A percentile compares a stretch with the other conserved stretches of the same genome.
Conservation (phyloP, 2,329 filamentous ascomycete genomes). For the Aphanoascus verrucosus region DNA sequence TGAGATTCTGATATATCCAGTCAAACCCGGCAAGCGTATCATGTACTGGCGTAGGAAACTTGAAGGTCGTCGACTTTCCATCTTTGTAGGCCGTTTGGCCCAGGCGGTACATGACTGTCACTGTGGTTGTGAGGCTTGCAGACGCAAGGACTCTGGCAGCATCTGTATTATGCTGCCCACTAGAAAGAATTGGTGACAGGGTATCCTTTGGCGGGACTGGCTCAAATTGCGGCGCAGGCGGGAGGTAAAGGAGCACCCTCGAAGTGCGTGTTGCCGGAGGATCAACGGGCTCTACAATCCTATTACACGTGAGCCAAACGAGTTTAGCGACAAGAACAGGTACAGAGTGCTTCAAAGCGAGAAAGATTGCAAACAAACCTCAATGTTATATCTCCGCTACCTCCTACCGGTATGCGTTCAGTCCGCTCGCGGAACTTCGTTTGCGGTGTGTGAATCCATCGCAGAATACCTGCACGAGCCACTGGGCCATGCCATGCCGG, state of each 20-base stretch:
- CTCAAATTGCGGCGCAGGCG: slow-evolving; percentile 27
- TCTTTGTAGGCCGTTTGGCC: slow-evolving; percentile 15
- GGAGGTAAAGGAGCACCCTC: slow-evolving; percentile 30
- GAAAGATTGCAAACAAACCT: slow-evolving; percentile 16
- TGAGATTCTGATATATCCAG: slow-evolving; percentile 28
- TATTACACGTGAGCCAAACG: not conserved
- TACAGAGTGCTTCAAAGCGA: not conserved
- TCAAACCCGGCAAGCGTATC: slow-evolving; percentile 32
- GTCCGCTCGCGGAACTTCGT: slow-evolving; percentile 18
- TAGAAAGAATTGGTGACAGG: not conserved
- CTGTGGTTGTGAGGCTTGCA: slow-evolving; percentile 12
- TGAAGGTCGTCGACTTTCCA: slow-evolving; percentile 15
- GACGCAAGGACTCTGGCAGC: not conserved
- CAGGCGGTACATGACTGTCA: slow-evolving; percentile 35
- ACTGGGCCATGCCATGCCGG: not conserved
- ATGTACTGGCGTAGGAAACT: slow-evolving; percentile 31
- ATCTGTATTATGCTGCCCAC: not conserved
- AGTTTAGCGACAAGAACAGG: not conserved
- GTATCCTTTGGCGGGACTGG: not conserved
- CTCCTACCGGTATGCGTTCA: slow-evolving; percentile 23
- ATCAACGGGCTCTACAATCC: slow-evolving; percentile 7
- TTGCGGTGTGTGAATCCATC: slow-evolving; percentile 2
- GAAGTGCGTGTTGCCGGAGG: slow-evolving; percentile 4
- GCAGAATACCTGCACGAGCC: not conserved
- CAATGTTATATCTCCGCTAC: slow-evolving; percentile 23